Percentiles rank a stretch among this genome's conserved stretches.
Evolutionary conservation across 345 rosid species (phyloP).

Genomic region (Populus nigra): DNA sequence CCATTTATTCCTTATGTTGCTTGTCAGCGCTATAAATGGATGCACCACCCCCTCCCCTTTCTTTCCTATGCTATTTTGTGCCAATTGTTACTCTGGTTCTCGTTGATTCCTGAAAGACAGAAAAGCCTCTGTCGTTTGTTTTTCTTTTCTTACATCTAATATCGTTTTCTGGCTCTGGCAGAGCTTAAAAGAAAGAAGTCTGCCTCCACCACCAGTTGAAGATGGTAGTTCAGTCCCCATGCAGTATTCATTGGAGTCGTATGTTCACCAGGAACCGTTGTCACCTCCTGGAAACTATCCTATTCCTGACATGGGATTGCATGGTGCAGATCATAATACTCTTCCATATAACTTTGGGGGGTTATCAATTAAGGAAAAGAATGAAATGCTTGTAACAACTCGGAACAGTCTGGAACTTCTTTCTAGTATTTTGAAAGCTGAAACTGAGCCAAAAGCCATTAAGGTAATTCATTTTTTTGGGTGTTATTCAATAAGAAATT

Average conservation of each 20-base stretch:
- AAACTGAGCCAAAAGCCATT: conserved; percentile 46
- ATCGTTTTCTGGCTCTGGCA: conserved; percentile 18
- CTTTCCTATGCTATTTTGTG: background rate
- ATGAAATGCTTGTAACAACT: conserved; percentile 53
- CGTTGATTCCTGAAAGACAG: background rate
- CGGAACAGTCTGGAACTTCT: conserved; percentile 75
- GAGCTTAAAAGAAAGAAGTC: conserved; percentile 54
- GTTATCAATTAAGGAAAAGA: conserved; percentile 55
- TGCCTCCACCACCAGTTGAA: conserved; percentile 22
- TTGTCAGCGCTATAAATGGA: background rate
- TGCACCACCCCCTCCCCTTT: too few relatives aligned
- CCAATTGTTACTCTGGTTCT: background rate
- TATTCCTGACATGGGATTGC: conserved; percentile 35
- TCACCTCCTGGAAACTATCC: conserved; percentile 60
- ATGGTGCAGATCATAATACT: conserved; percentile 24
- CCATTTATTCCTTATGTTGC: background rate
- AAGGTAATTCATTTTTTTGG: conserved; percentile 40
- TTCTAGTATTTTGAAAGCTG: conserved; percentile 63
- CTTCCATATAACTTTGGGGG: conserved; percentile 36
- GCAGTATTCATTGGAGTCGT: conserved; percentile 51
- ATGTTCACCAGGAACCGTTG: conserved; percentile 44
- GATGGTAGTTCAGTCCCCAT: conserved; percentile 30
- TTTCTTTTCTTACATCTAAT: background rate
- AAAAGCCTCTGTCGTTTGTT: background rate
- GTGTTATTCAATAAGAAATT: background rate